A percentile compares a stretch with the other conserved stretches of the same genome.
phyloP scores from a whole-genome alignment of 2,329 filamentous ascomycete species.

The Ceratocystis cubensis region DNA sequence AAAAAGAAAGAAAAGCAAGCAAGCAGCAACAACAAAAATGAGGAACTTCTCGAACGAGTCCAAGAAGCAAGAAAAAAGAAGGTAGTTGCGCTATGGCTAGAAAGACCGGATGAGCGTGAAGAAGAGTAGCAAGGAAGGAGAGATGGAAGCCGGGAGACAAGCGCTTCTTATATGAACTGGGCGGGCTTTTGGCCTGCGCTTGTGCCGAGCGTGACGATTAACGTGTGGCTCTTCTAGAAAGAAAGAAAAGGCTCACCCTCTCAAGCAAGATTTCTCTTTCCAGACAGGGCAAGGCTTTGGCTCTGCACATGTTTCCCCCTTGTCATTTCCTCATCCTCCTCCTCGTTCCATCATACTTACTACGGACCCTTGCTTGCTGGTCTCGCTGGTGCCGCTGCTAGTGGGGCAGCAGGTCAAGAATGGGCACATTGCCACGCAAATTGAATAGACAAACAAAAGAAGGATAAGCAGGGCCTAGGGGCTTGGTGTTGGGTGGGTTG shows the following conservation, averaged over 20 bases:
- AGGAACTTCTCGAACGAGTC: not conserved
- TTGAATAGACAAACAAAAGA: not conserved
- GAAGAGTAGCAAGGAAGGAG: not conserved
- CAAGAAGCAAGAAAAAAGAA: not conserved
- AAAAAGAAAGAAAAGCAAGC: not conserved
- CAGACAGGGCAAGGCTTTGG: not conserved
- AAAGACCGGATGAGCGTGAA: slow-evolving; percentile 7
- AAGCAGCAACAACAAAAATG: not conserved
- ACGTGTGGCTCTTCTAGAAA: not conserved
- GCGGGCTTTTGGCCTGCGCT: not conserved
- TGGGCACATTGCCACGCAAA: not conserved
- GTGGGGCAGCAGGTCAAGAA: not conserved
- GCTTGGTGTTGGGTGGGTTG: too few species aligned
- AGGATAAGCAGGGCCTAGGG: too few species aligned
- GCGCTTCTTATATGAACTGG: not conserved
- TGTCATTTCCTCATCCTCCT: not conserved
- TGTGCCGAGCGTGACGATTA: not conserved
- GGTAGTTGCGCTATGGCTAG: not conserved
- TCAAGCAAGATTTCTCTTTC: not conserved
- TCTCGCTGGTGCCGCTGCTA: not conserved
- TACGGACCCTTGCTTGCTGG: not conserved
- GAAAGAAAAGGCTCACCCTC: too few species aligned
- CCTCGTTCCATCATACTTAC: not conserved
- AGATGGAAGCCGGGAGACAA: not conserved
- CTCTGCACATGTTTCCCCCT: not conserved